Conservation (phyloP, 805 yeast genomes). For the Myxozyma sirexii region DNA sequence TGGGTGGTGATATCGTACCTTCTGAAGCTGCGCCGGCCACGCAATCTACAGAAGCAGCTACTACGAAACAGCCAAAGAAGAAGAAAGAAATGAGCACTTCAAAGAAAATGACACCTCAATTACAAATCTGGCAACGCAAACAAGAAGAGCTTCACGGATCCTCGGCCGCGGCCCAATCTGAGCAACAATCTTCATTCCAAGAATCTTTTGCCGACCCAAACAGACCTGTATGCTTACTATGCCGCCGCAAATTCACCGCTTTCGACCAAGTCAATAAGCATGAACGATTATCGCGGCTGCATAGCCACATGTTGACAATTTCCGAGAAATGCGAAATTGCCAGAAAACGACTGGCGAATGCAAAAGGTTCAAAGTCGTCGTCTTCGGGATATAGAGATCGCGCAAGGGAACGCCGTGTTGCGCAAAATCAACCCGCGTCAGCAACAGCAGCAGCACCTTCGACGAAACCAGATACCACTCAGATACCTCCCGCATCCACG, state of each 20-base stretch:
- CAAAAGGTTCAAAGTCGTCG: conserved; percentile 1
- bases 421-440: conserved; percentile 12
- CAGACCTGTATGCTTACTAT: conserved; percentile 27
- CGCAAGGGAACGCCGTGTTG: conserved; percentile 30
- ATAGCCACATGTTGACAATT: conserved; percentile 11
- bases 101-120: conserved; percentile 31
- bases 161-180: neutral
- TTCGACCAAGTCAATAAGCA: conserved; percentile 28
- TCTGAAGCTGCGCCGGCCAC: too few relatives aligned
- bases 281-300: conserved; percentile 29
- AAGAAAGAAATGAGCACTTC: neutral
- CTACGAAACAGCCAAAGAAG: conserved; percentile 1
- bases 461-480: neutral
- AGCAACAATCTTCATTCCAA: conserved; percentile 1
- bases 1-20: neutral
- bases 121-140: conserved; percentile 31
- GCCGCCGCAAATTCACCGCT: conserved; percentile 28
- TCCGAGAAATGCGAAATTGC: conserved; percentile 10
- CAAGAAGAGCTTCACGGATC: conserved; percentile 31
- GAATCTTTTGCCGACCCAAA: conserved; percentile 29
- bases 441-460: neutral
- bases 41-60: neutral
- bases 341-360: neutral
- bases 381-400: conserved; percentile 26
- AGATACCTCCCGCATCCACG: neutral